Evolutionary conservation across 1,139 yeast species (phyloP).

Genomic region (Saccharomyces hybrid): DNA sequence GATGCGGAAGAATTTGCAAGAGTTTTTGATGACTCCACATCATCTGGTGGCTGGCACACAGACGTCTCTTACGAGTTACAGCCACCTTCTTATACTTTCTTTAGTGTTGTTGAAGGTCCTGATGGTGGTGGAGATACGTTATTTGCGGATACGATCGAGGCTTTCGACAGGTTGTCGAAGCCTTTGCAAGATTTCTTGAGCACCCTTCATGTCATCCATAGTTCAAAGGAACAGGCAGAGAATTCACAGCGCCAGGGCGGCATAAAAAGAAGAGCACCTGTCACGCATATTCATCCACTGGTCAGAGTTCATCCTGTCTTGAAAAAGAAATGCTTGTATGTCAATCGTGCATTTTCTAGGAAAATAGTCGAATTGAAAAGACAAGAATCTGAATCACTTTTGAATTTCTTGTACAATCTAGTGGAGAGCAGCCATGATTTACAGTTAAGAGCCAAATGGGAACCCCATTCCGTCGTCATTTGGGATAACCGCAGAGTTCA

Average conservation of each 20-base stretch:
- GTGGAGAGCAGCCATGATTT: conserved; percentile 45
- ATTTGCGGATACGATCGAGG: conserved; percentile 55
- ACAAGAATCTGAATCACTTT: conserved; percentile 52
- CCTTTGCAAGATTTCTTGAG: conserved; percentile 47
- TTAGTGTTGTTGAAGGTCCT: conserved; percentile 54
- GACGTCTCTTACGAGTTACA: conserved; percentile 65
- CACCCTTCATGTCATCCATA: conserved; percentile 54
- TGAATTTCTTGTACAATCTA: conserved; percentile 46
- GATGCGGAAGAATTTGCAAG: conserved; percentile 34
- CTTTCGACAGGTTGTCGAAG: conserved; percentile 63
- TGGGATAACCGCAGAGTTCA: conserved; percentile 66
- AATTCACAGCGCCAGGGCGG: conserved; percentile 49
- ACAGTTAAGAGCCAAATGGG: conserved; percentile 52
- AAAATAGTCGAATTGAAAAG: conserved; percentile 57
- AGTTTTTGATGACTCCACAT: conserved; percentile 34
- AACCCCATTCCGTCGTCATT: conserved; percentile 52
- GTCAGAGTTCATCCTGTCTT: conserved; percentile 65
- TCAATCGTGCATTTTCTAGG: conserved; percentile 55
- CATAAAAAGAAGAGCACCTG: conserved; percentile 55
- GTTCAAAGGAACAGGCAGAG: conserved; percentile 61
- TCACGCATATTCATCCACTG: conserved; percentile 54
- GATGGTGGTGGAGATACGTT: conserved; percentile 69
- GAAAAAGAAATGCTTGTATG: conserved; percentile 50
- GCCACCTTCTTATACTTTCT: conserved; percentile 60
- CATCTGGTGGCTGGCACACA: conserved; percentile 49